Conservation (phyloP, 441 rosid species). For the Erodium chrysanthum region DNA sequence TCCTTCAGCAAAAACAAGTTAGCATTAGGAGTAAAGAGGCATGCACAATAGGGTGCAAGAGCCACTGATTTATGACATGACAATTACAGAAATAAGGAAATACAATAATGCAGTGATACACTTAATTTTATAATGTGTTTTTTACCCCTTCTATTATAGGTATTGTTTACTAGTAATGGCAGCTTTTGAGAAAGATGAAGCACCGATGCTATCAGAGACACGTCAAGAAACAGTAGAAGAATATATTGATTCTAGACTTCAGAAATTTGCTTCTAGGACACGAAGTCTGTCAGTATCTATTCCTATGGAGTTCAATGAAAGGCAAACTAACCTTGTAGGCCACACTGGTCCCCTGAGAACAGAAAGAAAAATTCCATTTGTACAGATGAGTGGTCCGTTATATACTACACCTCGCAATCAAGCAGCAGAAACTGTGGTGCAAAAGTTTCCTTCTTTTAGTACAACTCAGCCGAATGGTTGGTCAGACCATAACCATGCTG, state of each 20-base stretch:
- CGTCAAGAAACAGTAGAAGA: slow-evolving; percentile 24
- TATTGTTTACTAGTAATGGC: slow-evolving; percentile 31
- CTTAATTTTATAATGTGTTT: not conserved
- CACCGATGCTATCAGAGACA: slow-evolving; percentile 49
- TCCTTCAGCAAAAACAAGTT: no score
- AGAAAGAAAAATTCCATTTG: slow-evolving; percentile 36
- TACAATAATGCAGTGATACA: not conserved
- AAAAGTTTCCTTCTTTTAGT: slow-evolving; percentile 43
- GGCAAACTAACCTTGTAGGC: slow-evolving; percentile 33
- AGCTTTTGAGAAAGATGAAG: slow-evolving; percentile 43
- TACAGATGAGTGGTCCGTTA: slow-evolving; percentile 71
- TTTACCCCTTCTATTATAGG: slow-evolving; percentile 18
- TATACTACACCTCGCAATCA: slow-evolving; percentile 23
- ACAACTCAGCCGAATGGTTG: slow-evolving; percentile 33
- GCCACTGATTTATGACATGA: not conserved
- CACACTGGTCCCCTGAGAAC: slow-evolving; percentile 71
- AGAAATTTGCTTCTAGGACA: slow-evolving; percentile 29
- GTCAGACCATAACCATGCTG: slow-evolving; percentile 28
- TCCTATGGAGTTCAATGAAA: slow-evolving; percentile 39
- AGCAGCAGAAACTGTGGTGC: slow-evolving; percentile 23
- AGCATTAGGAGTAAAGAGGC: no score
- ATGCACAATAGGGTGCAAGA: no score
- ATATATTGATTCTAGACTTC: slow-evolving; percentile 25
- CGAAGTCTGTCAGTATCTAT: slow-evolving; percentile 54
- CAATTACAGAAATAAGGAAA: not conserved